Conservation (phyloP, 176 grass and related monocot species). For the Rhipidocladum racemiflorum region DNA sequence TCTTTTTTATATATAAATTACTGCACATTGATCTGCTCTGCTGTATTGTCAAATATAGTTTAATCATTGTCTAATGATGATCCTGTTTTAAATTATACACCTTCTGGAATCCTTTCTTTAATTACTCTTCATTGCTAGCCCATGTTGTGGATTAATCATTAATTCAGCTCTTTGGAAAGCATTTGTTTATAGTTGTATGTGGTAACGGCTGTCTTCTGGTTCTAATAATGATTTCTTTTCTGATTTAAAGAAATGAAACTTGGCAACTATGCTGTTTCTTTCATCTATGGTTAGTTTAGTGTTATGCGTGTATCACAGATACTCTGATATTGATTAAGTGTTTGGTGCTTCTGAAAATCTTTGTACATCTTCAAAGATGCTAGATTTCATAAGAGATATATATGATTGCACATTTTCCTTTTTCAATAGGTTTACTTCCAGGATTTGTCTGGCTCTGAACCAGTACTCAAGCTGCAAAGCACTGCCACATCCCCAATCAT, state of each 20-base stretch:
- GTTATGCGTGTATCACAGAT: slow-evolving; percentile 4
- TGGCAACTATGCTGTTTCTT: background rate
- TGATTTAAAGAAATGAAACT: background rate
- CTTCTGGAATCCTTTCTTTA: background rate
- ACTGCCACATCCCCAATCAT: slow-evolving; percentile 78
- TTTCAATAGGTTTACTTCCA: slow-evolving; percentile 89
- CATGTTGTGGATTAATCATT: slow-evolving; percentile 15
- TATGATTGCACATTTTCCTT: slow-evolving; percentile 5
- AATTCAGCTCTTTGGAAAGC: slow-evolving; percentile 11
- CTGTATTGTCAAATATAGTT: background rate
- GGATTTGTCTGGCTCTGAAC: slow-evolving; percentile 82
- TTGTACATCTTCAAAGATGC: background rate
- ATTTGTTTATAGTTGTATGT: background rate
- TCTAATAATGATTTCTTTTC: background rate
- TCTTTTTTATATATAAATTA: background rate
- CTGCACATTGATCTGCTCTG: background rate
- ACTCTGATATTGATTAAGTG: slow-evolving; percentile 3
- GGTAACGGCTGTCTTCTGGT: background rate
- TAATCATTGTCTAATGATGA: background rate
- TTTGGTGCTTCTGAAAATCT: slow-evolving; percentile 16
- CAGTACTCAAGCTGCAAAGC: slow-evolving; percentile 74
- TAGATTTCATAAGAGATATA: background rate
- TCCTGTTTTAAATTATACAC: background rate
- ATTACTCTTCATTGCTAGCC: background rate
- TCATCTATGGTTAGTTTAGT: slow-evolving; percentile 7